These are phyloP conservation scores for Kickxella alabastrina DNA, from an alignment of 192 early-diverging fungal species.

Conservation along the genomic window DNA sequence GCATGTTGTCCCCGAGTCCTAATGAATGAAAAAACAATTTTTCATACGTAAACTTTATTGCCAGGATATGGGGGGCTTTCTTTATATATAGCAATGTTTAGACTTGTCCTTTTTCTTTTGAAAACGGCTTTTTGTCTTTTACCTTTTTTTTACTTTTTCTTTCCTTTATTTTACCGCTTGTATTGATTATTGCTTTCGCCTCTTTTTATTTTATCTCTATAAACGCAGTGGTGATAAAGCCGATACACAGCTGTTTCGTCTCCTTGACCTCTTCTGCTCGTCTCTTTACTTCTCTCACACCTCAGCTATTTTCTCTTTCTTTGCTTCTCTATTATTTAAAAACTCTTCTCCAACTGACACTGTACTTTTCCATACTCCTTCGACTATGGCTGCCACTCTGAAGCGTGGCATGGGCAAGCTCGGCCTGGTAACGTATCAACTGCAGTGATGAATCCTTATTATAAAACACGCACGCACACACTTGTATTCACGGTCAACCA, in stretches of 20 bases:
- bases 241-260: too few species aligned
- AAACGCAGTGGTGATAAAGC: too few species aligned
- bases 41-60: too few species aligned
- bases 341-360: too few species aligned
- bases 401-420: constrained; percentile 66
- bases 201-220: constrained; percentile 6
- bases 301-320: constrained; percentile 1
- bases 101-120: background rate
- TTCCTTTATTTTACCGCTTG: background rate
- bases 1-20: too few species aligned
- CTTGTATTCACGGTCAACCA: background rate
- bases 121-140: background rate
- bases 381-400: constrained; percentile 43
- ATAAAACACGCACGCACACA: background rate
- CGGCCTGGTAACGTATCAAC: constrained; percentile 54
- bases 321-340: constrained; percentile 7
- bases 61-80: too few species aligned
- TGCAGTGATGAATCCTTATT: background rate
- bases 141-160: background rate
- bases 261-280: background rate
- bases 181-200: constrained; percentile 1
- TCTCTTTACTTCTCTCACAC: background rate
- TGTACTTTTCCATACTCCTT: too few species aligned
- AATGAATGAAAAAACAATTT: too few species aligned
- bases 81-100: too few species aligned